Evolutionary conservation across 1,139 yeast genomes (phyloP).

Genomic region (Debaryomyces nepalensis): DNA sequence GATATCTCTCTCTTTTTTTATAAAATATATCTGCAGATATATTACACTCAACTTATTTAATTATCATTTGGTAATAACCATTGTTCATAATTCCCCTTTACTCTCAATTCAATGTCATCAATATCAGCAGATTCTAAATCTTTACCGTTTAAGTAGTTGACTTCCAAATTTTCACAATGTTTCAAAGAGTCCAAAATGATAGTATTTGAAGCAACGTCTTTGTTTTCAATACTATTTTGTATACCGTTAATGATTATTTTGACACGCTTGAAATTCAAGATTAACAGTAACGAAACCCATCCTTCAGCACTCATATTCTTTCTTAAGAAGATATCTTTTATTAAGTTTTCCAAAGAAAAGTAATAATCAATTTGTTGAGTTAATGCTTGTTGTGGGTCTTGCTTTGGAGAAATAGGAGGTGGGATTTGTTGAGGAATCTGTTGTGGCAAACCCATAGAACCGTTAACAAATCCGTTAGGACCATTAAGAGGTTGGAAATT

Average conservation of each 20-base stretch:
- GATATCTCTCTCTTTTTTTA: conserved; percentile 9
- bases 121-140: conserved; percentile 30
- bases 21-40: conserved; percentile 4
- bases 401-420: conserved; percentile 55
- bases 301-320: conserved; percentile 79
- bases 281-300: conserved; percentile 63
- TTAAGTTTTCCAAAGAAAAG: conserved; percentile 83
- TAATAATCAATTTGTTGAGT: conserved; percentile 84
- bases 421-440: conserved; percentile 41
- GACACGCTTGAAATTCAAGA: conserved; percentile 77
- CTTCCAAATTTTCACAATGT: conserved; percentile 45
- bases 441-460: conserved; percentile 20
- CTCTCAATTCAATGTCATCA: conserved; percentile 45
- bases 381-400: conserved; percentile 52
- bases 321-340: conserved; percentile 79
- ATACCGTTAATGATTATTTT: conserved; percentile 54
- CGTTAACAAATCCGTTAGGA: conserved; percentile 25
- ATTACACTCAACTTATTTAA: conserved; percentile 8
- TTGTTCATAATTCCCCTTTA: conserved; percentile 46
- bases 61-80: conserved; percentile 41
- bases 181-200: conserved; percentile 40
- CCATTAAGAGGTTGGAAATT: conserved; percentile 13
- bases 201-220: conserved; percentile 27
- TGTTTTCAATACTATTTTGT: conserved; percentile 35
- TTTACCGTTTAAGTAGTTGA: conserved; percentile 35